Conservation (phyloP, 208 protist genomes). For the Crithidia fasciculata region DNA sequence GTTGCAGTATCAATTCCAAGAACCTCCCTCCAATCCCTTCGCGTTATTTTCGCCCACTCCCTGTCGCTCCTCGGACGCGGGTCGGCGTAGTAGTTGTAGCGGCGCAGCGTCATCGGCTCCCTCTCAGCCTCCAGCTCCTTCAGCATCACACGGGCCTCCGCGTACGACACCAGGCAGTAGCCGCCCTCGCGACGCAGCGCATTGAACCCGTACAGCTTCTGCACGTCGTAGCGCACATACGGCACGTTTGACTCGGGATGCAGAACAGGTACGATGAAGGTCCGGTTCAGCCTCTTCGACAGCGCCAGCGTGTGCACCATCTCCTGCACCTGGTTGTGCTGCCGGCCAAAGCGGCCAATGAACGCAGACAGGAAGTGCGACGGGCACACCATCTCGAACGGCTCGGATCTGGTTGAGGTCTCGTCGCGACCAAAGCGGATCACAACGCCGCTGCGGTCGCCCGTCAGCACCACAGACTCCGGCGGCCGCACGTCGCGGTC, state of each 20-base stretch:
- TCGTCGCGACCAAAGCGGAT: constrained; percentile 10
- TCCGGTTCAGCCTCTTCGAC: constrained; percentile 8
- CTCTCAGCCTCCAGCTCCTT: neutral
- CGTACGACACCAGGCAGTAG: constrained; percentile 21
- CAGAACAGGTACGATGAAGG: constrained; percentile 10
- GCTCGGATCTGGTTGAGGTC: neutral
- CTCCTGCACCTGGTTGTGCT: constrained; percentile 27
- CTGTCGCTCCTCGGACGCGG: neutral
- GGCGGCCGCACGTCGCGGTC: constrained; percentile 18
- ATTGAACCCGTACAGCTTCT: constrained; percentile 25
- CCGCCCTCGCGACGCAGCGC: constrained; percentile 17
- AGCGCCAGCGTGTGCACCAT: constrained; percentile 17
- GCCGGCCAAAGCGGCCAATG: constrained; percentile 23
- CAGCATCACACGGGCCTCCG: constrained; percentile 17
- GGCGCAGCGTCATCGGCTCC: neutral
- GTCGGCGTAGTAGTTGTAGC: constrained; percentile 7
- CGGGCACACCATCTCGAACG: constrained; percentile 7
- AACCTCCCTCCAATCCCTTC: neutral
- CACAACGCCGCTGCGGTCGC: neutral
- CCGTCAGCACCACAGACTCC: neutral
- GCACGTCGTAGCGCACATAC: constrained; percentile 1
- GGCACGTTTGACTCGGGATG: neutral
- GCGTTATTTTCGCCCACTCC: neutral
- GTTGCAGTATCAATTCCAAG: neutral
- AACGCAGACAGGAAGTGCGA: constrained; percentile 14